Evolutionary conservation across 2,329 filamentous ascomycete genomes (phyloP), one percentile per base, ranked within the genome.

Genomic region (Zymoseptoria pseudotritici): DNA sequence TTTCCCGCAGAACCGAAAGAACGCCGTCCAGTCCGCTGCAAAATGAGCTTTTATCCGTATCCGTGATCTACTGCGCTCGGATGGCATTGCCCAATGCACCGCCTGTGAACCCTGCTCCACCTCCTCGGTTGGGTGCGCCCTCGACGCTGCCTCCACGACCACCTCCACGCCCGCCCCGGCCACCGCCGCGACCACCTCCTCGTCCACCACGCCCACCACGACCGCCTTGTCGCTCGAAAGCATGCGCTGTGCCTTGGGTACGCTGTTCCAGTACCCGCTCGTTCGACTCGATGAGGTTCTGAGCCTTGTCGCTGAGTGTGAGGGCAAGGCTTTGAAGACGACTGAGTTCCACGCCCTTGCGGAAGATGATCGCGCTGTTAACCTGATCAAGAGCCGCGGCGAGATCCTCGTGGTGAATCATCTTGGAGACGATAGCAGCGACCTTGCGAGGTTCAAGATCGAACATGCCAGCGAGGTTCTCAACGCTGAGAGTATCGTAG

Each of bases 401-500:
- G 55, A 99, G 87, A 78, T 99, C 94, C 78, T 99, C 94, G 80
- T 99, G 94, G 71, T 91, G 96, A 76, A 99, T 97, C 94, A 99
- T 99, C 82, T 96, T 96, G 83, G 91, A 96, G 72, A 99, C 86
- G 58, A 99, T 87, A 42, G 94, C 91, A n/a, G 89, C 82, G 56
- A 97, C 92, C 83, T 97, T 97, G 79, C 88, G 85, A 69, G 88
- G 81, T 59, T 92, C 84, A 22, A 99, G 87, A 78, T 99, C 94
- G 76, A 99, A 99, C 94, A 99, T 99, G 67, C 80, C 82, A 64
- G 91, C 88, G 62, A 99, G 83, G 22, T 92, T 95, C 67, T 85
- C 82, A 69, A 97, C 83, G 62, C 91, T 88, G 61, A 99, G 86
- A 21, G 94, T 97, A 79, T 99, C 94, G 81, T 99, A 99, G 83